phyloP scores from a whole-genome alignment of 441 rosid genomes.

The Syzygium malaccense region DNA sequence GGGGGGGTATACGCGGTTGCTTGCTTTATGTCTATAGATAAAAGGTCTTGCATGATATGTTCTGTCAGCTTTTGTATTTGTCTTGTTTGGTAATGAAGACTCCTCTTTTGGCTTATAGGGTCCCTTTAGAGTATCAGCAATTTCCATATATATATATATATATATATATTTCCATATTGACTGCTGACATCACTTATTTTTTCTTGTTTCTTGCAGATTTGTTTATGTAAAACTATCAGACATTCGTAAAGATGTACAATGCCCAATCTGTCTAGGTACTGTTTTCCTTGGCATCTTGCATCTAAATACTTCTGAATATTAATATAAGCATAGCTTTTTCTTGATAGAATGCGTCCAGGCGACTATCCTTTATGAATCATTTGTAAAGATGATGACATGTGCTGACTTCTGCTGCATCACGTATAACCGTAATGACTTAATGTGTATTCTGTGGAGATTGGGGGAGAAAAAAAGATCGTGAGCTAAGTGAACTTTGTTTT shows the following conservation, averaged over 20 bases:
- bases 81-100: background rate
- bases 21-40: background rate
- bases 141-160: background rate
- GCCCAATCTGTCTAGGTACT: slow-evolving; percentile 94
- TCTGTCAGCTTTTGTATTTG: background rate
- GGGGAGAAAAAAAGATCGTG: background rate
- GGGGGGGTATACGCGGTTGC: background rate
- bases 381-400: background rate
- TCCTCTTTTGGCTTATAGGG: background rate
- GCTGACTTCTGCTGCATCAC: background rate
- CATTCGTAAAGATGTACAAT: slow-evolving; percentile 79
- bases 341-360: background rate
- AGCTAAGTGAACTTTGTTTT: background rate
- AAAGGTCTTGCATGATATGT: background rate
- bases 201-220: slow-evolving; percentile 53
- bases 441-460: background rate
- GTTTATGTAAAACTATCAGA: slow-evolving; percentile 57
- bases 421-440: background rate
- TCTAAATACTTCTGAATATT: background rate
- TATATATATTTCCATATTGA: background rate
- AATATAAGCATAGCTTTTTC: background rate
- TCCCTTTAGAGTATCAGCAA: background rate
- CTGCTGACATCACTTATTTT: background rate
- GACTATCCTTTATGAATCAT: background rate
- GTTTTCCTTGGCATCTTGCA: background rate